Base-by-base conservation (phyloP, 2,329 filamentous ascomycete genomes). In the Elsinoe batatas region DNA sequence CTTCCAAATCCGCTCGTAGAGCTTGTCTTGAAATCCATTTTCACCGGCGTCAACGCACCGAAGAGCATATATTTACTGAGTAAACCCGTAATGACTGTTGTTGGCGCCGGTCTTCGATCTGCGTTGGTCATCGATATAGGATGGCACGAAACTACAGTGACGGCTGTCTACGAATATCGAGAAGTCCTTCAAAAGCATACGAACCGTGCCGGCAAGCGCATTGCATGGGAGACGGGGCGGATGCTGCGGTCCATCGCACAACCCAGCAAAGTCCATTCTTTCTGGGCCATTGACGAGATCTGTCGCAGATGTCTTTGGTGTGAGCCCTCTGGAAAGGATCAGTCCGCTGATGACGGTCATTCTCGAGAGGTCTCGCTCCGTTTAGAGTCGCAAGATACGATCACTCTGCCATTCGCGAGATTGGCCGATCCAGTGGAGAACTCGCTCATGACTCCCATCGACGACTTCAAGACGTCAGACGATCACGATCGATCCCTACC, bases 71-170 rank as follows among this genome's bases (percentile, higher is more conserved):
- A 88, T 2, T 76, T 98, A 40, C 74, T 96, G 64, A 88, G 90
- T 1, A 80, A 82, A 0, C 82, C 91, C 0, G 79, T 89, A 17
- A 84, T 93, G 70, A 77, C 83, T 1, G 76, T 85, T 5, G 80
- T 91, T 2, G 86, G 85, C 6, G 90, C 91, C 5, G 93, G 93
- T 0, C 74, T 95, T 38, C 83, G 93, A 12, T 88, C 88, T n/a
- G 89, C 85, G 1, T 70, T 98, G 40, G 82, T 97, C 0, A 77
- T 98, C 36, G 90, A 98, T 65, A 78, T 98, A 58, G 93, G 91
- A 42, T 98, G 93, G 93, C 79, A 83, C 40, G 93, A 97, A 69
- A 95, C 91, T 0, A 79, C 85, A 0, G 81, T 94, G 18, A 95
- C 89, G 0, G 87, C 84, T 5, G 78, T 97, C 5, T 97, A 91